These are phyloP conservation scores for Magnaporthales sp. DNA, from an alignment of 2,329 filamentous ascomycete genomes.

Conservation along the genomic window DNA sequence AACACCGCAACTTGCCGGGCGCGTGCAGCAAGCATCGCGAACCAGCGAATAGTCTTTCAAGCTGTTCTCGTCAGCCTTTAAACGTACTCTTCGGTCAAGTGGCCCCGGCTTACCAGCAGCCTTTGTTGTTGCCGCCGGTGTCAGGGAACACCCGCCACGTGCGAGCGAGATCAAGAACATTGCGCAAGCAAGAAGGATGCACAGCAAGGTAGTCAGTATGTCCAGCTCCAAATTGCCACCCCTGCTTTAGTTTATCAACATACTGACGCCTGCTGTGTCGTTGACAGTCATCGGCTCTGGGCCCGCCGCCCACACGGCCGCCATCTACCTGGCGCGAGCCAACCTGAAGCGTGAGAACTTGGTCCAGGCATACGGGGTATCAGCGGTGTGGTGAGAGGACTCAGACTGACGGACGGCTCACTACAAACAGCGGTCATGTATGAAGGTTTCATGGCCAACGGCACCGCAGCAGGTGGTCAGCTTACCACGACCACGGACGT, in stretches of 20 bases:
- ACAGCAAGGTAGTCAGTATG: conserved; percentile 84
- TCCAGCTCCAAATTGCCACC: conserved; percentile 17
- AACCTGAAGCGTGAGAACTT: conserved; percentile 69
- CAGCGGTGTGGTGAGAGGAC: neutral
- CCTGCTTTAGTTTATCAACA: neutral
- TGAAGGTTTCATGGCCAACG: conserved; percentile 96
- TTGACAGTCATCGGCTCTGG: conserved; percentile 75
- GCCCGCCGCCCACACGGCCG: conserved; percentile 93
- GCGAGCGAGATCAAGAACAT: conserved; percentile 27
- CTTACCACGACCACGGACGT: conserved; percentile 97
- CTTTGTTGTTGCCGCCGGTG: conserved; percentile 56
- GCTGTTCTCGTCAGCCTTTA: conserved; percentile 82
- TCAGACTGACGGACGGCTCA: conserved; percentile 4
- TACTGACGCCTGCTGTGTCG: neutral
- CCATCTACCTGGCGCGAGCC: conserved; percentile 89
- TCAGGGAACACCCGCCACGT: conserved; percentile 37
- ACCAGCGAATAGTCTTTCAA: conserved; percentile 47
- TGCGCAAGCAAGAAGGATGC: conserved; percentile 57
- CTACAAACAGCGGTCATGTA: conserved; percentile 65
- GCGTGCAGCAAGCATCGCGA: neutral
- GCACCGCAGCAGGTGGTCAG: conserved; percentile 91
- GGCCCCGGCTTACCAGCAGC: conserved; percentile 64
- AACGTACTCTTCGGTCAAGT: conserved; percentile 68
- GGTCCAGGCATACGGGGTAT: neutral
- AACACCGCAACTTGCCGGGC: neutral